Conservation (phyloP, 164 flowering plant species). For the Brasenia schreberi region DNA sequence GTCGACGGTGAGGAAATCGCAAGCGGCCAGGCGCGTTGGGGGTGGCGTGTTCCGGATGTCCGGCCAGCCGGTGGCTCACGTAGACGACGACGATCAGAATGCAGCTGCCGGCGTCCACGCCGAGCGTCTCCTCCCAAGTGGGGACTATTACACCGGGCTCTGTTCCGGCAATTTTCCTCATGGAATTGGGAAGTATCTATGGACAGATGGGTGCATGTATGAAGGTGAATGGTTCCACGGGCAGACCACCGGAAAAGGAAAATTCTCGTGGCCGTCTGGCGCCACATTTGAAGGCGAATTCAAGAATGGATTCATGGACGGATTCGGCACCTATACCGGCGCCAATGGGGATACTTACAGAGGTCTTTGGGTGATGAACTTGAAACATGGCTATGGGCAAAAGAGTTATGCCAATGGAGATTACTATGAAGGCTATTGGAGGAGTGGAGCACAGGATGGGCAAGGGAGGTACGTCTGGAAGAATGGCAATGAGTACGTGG, state of each 20-base stretch:
- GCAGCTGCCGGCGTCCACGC: conserved; percentile 23
- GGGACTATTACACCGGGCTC: conserved; percentile 74
- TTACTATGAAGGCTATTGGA: conserved; percentile 76
- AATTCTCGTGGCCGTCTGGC: conserved; percentile 82
- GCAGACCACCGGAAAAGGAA: conserved; percentile 55
- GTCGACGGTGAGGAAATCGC: not conserved
- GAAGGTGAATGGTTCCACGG: conserved; percentile 78
- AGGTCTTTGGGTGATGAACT: conserved; percentile 63
- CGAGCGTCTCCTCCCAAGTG: conserved; percentile 46
- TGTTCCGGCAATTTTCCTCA: conserved; percentile 50
- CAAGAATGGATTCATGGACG: conserved; percentile 73
- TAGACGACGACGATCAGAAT: conserved; percentile 44
- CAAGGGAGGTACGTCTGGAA: conserved; percentile 65
- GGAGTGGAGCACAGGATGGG: conserved; percentile 59
- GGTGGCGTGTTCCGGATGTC: conserved; percentile 1
- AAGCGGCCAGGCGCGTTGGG: not conserved
- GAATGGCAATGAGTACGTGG: conserved; percentile 44
- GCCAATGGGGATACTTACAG: conserved; percentile 43
- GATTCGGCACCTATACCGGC: conserved; percentile 63
- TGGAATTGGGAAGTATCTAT: conserved; percentile 67
- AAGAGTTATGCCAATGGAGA: conserved; percentile 58
- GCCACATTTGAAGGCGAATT: conserved; percentile 86
- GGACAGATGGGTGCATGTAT: conserved; percentile 92
- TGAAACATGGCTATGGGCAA: conserved; percentile 66
- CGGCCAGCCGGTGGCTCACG: conserved; percentile 27